phyloP scores from a whole-genome alignment of 2,329 filamentous ascomycete species.

The Nothophoma quercina region DNA sequence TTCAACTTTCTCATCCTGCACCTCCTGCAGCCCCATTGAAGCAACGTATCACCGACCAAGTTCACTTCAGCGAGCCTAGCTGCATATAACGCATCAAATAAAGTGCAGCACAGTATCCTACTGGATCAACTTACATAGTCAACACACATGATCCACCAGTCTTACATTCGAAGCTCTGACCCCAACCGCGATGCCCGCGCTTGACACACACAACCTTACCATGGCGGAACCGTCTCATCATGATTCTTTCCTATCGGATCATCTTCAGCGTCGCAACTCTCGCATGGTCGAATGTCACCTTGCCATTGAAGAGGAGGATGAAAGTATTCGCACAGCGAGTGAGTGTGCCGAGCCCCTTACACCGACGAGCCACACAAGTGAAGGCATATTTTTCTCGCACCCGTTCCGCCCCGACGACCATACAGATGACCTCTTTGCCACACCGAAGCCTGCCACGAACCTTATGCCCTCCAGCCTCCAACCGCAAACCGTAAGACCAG shows the following conservation, averaged over 20 bases:
- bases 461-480: not conserved
- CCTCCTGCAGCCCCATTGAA: constrained; percentile 28
- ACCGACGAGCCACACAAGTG: constrained; percentile 47
- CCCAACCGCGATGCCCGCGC: constrained; percentile 35
- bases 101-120: too few relatives aligned
- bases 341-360: constrained; percentile 51
- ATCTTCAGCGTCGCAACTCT: constrained; percentile 37
- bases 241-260: constrained; percentile 29
- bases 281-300: constrained; percentile 36
- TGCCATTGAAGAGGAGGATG: constrained; percentile 49
- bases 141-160: constrained; percentile 17
- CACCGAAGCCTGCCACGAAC: constrained; percentile 19
- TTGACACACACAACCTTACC: constrained; percentile 24
- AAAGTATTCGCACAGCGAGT: constrained; percentile 49
- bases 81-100: too few relatives aligned
- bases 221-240: constrained; percentile 30
- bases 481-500: not conserved
- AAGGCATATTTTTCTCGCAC: constrained; percentile 37
- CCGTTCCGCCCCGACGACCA: constrained; percentile 41
- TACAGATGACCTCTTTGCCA: constrained; percentile 28
- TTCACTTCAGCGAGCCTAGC: constrained; percentile 47
- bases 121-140: too few relatives aligned
- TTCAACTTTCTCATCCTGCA: constrained; percentile 5
- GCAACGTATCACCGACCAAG: constrained; percentile 44
- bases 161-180: constrained; percentile 8